phyloP scores from a whole-genome alignment of 2,329 filamentous ascomycete genomes.

The Remersonia thermophila region DNA sequence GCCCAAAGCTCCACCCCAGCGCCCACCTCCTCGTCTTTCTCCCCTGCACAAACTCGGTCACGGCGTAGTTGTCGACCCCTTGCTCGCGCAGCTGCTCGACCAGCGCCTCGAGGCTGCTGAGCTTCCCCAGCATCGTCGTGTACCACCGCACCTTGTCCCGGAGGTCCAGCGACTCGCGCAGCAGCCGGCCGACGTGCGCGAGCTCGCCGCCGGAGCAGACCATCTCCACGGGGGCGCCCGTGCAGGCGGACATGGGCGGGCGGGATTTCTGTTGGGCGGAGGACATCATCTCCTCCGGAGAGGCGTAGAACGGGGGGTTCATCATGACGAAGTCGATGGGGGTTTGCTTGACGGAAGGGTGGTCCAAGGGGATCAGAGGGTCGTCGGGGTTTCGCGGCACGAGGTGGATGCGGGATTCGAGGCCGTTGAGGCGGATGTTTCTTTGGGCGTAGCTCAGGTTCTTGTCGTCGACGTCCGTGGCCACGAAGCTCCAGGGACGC shows the following conservation, averaged over 20 bases:
- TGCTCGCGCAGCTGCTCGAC: conserved; percentile 46
- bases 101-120: conserved; percentile 51
- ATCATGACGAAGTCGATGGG: conserved; percentile 75
- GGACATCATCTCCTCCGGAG: conserved; percentile 51
- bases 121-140: conserved; percentile 79
- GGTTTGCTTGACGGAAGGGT: conserved; percentile 33
- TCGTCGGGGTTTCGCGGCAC: conserved; percentile 39
- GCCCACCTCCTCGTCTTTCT: conserved; percentile 75
- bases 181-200: conserved; percentile 76
- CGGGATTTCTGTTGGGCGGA: conserved; percentile 54
- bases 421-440: conserved; percentile 56
- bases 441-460: conserved; percentile 52
- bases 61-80: conserved; percentile 63
- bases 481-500: conserved; percentile 62
- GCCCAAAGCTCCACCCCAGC: conserved; percentile 72
- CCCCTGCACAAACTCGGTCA: conserved; percentile 68
- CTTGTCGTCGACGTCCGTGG: conserved; percentile 65
- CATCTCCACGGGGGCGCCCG: conserved; percentile 76
- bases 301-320: conserved; percentile 91
- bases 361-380: conserved; percentile 51
- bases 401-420: conserved; percentile 53
- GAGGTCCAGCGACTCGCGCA: conserved; percentile 19
- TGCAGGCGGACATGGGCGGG: conserved; percentile 60
- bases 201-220: conserved; percentile 63
- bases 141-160: conserved; percentile 66